Evolutionary conservation across 2,329 filamentous ascomycete genomes (phyloP).

Genomic region (Beauveria sp.): DNA sequence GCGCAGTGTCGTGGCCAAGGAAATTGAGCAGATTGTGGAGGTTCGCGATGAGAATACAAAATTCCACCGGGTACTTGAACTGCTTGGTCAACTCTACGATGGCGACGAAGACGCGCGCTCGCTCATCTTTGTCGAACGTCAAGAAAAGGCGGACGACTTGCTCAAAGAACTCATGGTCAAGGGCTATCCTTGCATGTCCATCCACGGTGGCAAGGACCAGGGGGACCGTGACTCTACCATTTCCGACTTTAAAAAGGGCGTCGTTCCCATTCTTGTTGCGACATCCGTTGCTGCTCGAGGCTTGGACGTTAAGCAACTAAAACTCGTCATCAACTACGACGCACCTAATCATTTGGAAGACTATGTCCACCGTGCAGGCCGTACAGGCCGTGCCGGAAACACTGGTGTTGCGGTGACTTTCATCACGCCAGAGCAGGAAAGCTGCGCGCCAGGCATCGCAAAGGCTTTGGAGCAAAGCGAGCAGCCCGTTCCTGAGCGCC

Average conservation of each 20-base stretch:
- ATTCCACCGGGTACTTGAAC: conserved; percentile 73
- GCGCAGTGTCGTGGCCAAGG: conserved; percentile 76
- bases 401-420: conserved; percentile 94
- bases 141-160: conserved; percentile 79
- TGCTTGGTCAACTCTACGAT: conserved; percentile 80
- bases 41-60: conserved; percentile 76
- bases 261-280: conserved; percentile 83
- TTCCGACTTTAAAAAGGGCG: conserved; percentile 84
- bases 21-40: conserved; percentile 90
- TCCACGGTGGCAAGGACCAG: conserved; percentile 91
- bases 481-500: conserved; percentile 66
- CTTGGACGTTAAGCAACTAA: conserved; percentile 91
- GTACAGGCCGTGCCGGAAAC: conserved; percentile 90
- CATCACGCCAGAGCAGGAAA: conserved; percentile 83
- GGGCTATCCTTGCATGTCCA: conserved; percentile 85
- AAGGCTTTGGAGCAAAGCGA: conserved; percentile 91
- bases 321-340: conserved; percentile 93
- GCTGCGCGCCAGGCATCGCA: conserved; percentile 78
- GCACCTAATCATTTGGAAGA: conserved; percentile 92
- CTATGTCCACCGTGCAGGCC: conserved; percentile 89
- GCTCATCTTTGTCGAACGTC: conserved; percentile 85
- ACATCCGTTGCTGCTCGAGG: conserved; percentile 94
- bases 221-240: conserved; percentile 89
- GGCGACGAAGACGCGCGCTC: conserved; percentile 83
- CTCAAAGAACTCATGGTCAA: conserved; percentile 73